Base-by-base conservation (phyloP, 2,329 filamentous ascomycete species). In the Pseudocercospora macadamiae region DNA sequence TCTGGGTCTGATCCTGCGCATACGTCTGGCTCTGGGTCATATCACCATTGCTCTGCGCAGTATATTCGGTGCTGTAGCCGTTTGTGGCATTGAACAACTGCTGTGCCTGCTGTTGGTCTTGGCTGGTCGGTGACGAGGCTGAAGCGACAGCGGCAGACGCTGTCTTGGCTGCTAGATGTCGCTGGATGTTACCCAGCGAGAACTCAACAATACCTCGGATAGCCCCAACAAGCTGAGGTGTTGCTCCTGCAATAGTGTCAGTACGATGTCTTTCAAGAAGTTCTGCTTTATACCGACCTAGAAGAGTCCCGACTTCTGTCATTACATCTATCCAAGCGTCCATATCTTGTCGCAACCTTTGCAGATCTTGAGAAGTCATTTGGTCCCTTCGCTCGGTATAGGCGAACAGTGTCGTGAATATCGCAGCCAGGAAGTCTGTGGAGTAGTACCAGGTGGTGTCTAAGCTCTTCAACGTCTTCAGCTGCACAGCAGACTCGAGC, bases 381-480 rank as follows among this genome's bases (percentile, higher is more conserved):
- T 83, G 79, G 49, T 84, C 83, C 26, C 87, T 81, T 48, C 87
- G 83, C 69, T 91, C 84, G 78, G 86, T 90, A 55, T 87, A 82
- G 1, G 85, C 84, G 47, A 89, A 90, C 0, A 93, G 76, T 12
- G 84, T 86, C 0, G 88, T 89, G 66, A 91, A 90, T 57, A 90
- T 86, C 23, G 88, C 88, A 42, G 88, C 85, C 10, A 90, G 81
- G 68, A 90, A 91, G 4, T 90, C 82, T 0, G 89, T 87, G 49
- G 86, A 81, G 48, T 88, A 87, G 66, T 90, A 89, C 89, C 89
- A 93, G 1, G 89, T 91, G 1, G 88, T 90, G 68, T 93, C 90
- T 3, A 93, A 76, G 44, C 85, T 86, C 68, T 88, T 89, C 57
- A 86, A 78, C 64, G 80, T 81, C 58, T 84, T 82, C 48, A 93